Base-by-base conservation (phyloP, 2,329 filamentous ascomycete species). In the Cladorrhinum sp. region DNA sequence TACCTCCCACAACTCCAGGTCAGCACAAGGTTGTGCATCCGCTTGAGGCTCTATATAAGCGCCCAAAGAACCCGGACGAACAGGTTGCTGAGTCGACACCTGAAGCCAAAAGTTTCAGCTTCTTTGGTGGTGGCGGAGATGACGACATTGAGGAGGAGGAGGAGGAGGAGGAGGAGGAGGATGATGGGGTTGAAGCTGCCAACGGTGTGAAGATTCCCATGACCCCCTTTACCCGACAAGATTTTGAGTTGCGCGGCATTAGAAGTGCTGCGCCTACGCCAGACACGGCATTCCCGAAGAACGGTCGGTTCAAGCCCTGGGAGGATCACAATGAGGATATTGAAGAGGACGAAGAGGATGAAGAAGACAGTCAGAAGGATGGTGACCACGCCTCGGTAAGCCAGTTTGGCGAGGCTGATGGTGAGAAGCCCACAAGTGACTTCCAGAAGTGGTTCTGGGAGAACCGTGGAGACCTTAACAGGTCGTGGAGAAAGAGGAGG, bases 251-350 rank as follows among this genome's bases (percentile, higher is more conserved):
- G 76, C 84, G 92, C 64, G 85, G 84, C 55, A 72, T 90, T n/a
- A 84, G 95, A 59, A 97, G 92, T 72, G 92, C 92, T 5, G 95
- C 95, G 2, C 95, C 95, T 0, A 99, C 95, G 0, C 95, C 95
- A 0, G 95, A 99, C 71, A 98, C 95, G 0, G 92, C 92, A 1
- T 86, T 92, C 62, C 86, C 90, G 1, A 86, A 80, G 24, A 33
- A 14, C 46, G 84, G 86, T 26, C 82, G 79, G 60, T 87, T 88
- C 70, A 79, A 80, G 64, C 79, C 88, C 24, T 86, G 83, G 80
- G 74, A 81, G 46, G 75, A 73, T 24, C 75, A 82, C 0, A 78
- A 79, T 0, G 76, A 74, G 0, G 70, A 73, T 0, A 72, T 73
- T 1, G 71, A 73, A 1, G 71, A 71, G 0, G 73, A 72, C 7